Conservation (phyloP, 768 basidiomycete genomes). For the Coprinopsis strossmayeri region DNA sequence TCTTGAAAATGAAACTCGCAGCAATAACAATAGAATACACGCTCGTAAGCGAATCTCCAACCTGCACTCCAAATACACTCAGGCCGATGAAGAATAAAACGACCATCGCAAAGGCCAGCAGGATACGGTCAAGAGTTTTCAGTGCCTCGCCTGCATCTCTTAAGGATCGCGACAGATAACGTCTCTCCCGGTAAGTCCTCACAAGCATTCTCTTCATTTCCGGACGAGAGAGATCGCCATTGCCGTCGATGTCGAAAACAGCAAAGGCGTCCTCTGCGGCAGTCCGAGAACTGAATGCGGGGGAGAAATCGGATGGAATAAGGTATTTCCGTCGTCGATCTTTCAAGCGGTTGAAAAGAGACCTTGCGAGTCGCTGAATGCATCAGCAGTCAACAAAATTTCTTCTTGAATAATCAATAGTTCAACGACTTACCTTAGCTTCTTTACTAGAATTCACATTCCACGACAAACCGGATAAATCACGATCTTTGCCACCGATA, state of each 20-base stretch:
- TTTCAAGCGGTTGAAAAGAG: slow-evolving; percentile 59
- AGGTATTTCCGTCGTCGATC: slow-evolving; percentile 52
- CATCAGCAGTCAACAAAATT: neutral
- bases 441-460: slow-evolving; percentile 52
- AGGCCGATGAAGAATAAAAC: slow-evolving; percentile 70
- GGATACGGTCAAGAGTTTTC: slow-evolving; percentile 53
- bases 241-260: slow-evolving; percentile 70
- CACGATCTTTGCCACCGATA: slow-evolving; percentile 44
- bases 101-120: slow-evolving; percentile 56
- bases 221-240: slow-evolving; percentile 69
- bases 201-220: slow-evolving; percentile 68
- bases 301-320: slow-evolving; percentile 60
- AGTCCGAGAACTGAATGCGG: no score
- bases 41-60: slow-evolving; percentile 62
- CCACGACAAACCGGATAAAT: slow-evolving; percentile 38
- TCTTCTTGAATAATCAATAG: neutral
- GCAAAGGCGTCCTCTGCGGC: slow-evolving; percentile 64
- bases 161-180: slow-evolving; percentile 70
- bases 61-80: slow-evolving; percentile 63
- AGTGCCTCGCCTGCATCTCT: slow-evolving; percentile 68
- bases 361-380: slow-evolving; percentile 54
- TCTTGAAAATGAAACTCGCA: slow-evolving; percentile 78
- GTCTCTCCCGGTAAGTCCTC: slow-evolving; percentile 72
- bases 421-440: slow-evolving; percentile 46
- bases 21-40: slow-evolving; percentile 69